Evolutionary conservation across 805 yeast species (phyloP).

Genomic region (Starmerella kuoi): DNA sequence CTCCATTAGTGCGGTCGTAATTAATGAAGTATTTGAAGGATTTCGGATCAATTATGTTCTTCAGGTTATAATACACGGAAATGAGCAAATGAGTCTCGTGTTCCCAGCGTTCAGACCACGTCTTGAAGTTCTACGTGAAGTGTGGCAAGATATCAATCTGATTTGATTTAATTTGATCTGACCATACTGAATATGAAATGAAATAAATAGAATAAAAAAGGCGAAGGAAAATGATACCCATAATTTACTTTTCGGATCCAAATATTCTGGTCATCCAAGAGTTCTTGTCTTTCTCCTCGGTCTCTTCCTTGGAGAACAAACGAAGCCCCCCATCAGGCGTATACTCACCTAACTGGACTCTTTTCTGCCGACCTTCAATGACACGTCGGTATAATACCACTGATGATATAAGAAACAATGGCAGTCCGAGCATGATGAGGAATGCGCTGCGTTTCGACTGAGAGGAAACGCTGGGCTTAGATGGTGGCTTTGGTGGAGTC

Average conservation of each 20-base stretch:
- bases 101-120: slow-evolving; percentile 14
- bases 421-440: slow-evolving; percentile 27
- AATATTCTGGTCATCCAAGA: slow-evolving; percentile 35
- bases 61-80: slow-evolving; percentile 7
- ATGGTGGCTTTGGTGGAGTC: slow-evolving; percentile 1
- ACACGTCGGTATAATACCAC: slow-evolving; percentile 27
- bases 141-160: slow-evolving; percentile 8
- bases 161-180: background rate
- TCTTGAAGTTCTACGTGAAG: slow-evolving; percentile 6
- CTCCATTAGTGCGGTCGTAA: slow-evolving; percentile 9
- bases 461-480: slow-evolving; percentile 1
- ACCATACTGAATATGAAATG: background rate
- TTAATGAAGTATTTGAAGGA: slow-evolving; percentile 21
- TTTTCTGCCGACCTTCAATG: slow-evolving; percentile 34
- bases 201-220: background rate
- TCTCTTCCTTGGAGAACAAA: slow-evolving; percentile 36
- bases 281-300: slow-evolving; percentile 29
- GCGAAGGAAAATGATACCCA: background rate
- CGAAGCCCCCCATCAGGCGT: slow-evolving; percentile 36
- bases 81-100: slow-evolving; percentile 9
- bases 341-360: slow-evolving; percentile 37
- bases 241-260: slow-evolving; percentile 31
- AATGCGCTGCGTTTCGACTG: slow-evolving; percentile 21
- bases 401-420: slow-evolving; percentile 25
- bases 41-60: slow-evolving; percentile 16